Percentiles rank a stretch among this genome's conserved stretches.
Conservation (phyloP, 1,284 basidiomycete genomes). For the Malassezia caprae region DNA sequence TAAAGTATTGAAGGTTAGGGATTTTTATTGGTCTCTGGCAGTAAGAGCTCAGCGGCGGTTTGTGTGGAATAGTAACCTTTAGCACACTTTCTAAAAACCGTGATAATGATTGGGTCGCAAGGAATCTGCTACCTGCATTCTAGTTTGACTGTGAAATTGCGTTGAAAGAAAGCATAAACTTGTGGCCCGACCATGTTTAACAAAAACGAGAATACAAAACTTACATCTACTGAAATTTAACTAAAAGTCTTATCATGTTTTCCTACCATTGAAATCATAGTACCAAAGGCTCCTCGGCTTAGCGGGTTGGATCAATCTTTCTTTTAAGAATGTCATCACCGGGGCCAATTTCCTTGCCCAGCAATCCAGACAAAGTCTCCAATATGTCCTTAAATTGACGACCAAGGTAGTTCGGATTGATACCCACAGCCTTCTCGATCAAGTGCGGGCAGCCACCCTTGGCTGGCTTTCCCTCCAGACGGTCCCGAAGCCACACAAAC, state of each 20-base stretch:
- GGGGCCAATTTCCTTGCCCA: neutral
- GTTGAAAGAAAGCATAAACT: no score
- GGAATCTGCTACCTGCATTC: no score
- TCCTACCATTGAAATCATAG: neutral
- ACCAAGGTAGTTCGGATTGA: neutral
- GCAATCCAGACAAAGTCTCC: neutral
- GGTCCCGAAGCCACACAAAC: neutral
- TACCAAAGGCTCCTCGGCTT: neutral
- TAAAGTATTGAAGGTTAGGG: no score
- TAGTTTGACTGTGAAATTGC: no score
- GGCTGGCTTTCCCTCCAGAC: neutral
- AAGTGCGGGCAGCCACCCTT: neutral
- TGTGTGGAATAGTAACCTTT: no score
- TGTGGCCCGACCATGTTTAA: no score
- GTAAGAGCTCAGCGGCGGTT: no score
- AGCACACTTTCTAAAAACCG: no score
- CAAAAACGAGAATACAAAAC: no score
- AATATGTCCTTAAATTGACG: neutral
- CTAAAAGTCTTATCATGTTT: neutral
- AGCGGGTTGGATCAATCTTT: neutral
- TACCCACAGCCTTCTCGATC: neutral
- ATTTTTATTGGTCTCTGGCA: no score
- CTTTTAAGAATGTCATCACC: neutral
- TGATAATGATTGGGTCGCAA: no score
- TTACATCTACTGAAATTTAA: no score